These are phyloP conservation scores for Mycena floridula DNA, from an alignment of 768 basidiomycete genomes.

Conservation along the genomic window DNA sequence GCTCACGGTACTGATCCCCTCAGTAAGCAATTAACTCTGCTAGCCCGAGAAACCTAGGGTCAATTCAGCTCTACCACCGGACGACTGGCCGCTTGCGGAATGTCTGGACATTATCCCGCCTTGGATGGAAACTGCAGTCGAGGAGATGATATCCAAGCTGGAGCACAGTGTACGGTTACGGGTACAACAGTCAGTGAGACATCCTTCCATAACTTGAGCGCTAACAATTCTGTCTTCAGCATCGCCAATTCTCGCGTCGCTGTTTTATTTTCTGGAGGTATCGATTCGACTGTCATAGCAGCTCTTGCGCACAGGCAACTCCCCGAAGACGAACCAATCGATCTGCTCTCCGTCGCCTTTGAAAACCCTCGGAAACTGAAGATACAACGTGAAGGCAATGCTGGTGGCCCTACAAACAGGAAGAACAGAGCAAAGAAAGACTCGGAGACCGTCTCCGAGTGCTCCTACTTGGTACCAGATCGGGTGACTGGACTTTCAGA, in stretches of 20 bases:
- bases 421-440: slow-evolving; percentile 27
- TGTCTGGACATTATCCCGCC: slow-evolving; percentile 38
- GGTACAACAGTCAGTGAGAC: too few relatives aligned
- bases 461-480: slow-evolving; percentile 80
- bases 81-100: slow-evolving; percentile 26
- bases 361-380: slow-evolving; percentile 85
- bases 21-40: too few relatives aligned
- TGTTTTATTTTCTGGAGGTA: slow-evolving; percentile 92
- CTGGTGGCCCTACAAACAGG: slow-evolving; percentile 36
- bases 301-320: slow-evolving; percentile 81
- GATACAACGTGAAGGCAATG: slow-evolving; percentile 39
- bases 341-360: slow-evolving; percentile 90
- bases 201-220: too few relatives aligned
- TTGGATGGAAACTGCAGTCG: slow-evolving; percentile 35
- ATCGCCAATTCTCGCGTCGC: too few relatives aligned
- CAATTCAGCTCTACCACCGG: slow-evolving; percentile 41
- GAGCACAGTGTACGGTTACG: slow-evolving; percentile 62
- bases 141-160: slow-evolving; percentile 47
- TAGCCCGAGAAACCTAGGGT: slow-evolving; percentile 19
- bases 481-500: slow-evolving; percentile 75
- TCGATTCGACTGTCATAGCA: slow-evolving; percentile 84
- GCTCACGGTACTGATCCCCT: too few relatives aligned
- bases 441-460: not conserved
- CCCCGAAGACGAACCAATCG: slow-evolving; percentile 75
- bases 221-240: too few relatives aligned